phyloP scores from a whole-genome alignment of 495 filamentous ascomycete species.

The Lepidopterella palustris region DNA sequence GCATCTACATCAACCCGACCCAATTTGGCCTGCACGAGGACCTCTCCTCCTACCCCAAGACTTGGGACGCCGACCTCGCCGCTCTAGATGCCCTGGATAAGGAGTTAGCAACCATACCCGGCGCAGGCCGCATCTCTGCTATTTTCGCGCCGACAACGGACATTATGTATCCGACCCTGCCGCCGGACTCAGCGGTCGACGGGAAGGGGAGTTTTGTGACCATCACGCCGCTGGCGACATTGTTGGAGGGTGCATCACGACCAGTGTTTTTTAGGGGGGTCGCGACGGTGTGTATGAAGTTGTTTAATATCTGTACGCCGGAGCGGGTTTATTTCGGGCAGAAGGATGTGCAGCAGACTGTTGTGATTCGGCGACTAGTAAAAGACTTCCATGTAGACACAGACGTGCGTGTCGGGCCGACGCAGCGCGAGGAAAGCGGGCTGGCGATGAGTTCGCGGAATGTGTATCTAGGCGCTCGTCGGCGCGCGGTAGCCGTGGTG shows the following conservation, averaged over 20 bases:
- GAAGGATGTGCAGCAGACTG: conserved; percentile 95
- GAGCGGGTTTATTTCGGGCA: conserved; percentile 94
- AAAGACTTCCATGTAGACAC: conserved; percentile 79
- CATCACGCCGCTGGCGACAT: conserved; percentile 71
- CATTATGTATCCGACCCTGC: conserved; percentile 80
- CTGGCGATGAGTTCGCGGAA: conserved; percentile 93
- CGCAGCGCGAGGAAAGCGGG: conserved; percentile 72
- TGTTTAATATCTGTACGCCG: conserved; percentile 86
- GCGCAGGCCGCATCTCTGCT: conserved; percentile 63
- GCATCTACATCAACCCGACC: conserved; percentile 91
- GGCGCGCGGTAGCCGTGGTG: conserved; percentile 64
- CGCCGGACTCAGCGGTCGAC: conserved; percentile 65
- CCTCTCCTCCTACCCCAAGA: conserved; percentile 80
- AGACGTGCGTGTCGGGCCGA: conserved; percentile 65
- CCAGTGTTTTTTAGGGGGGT: conserved; percentile 96
- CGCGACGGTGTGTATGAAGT: conserved; percentile 93
- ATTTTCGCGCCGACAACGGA: conserved; percentile 78
- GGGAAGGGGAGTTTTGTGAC: conserved; percentile 85
- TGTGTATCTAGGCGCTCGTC: conserved; percentile 75
- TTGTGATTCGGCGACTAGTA: conserved; percentile 80
- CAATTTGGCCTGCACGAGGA: conserved; percentile 93
- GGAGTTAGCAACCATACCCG: conserved; percentile 51
- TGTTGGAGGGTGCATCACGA: conserved; percentile 77
- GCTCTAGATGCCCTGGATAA: conserved; percentile 61
- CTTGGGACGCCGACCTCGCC: conserved; percentile 68